Evolutionary conservation across 306 rosid species (phyloP).

Genomic region (Sophora flavescens): DNA sequence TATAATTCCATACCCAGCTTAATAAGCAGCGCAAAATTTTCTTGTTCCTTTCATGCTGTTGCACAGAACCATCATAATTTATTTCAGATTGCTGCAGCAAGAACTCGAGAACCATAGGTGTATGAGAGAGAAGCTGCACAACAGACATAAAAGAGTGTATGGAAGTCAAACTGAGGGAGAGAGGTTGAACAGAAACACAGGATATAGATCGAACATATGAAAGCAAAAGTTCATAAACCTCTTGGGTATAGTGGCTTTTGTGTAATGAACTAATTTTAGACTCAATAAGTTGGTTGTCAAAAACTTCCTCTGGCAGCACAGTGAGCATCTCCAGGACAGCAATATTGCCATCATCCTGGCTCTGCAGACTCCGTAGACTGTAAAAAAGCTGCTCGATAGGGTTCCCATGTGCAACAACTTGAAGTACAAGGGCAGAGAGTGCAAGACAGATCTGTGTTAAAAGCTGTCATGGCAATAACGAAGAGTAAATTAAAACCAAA

Average conservation of each 20-base stretch:
- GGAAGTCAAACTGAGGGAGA: slow-evolving; percentile 29
- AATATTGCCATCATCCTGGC: slow-evolving; percentile 70
- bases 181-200: slow-evolving; percentile 22
- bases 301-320: slow-evolving; percentile 90
- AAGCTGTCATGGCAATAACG: slow-evolving; percentile 68
- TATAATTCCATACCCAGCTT: slow-evolving; percentile 82
- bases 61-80: slow-evolving; percentile 65
- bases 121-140: slow-evolving; percentile 83
- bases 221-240: slow-evolving; percentile 66
- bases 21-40: slow-evolving; percentile 92
- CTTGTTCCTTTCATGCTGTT: slow-evolving; percentile 79
- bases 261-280: slow-evolving; percentile 63
- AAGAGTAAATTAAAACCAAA: slow-evolving; percentile 41
- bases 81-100: slow-evolving; percentile 82
- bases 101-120: slow-evolving; percentile 87
- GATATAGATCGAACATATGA: slow-evolving; percentile 15
- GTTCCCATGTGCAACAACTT: slow-evolving; percentile 80
- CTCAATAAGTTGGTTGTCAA: slow-evolving; percentile 70
- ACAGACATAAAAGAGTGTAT: slow-evolving; percentile 24
- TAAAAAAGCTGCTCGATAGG: slow-evolving; percentile 91
- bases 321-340: slow-evolving; percentile 98
- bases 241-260: slow-evolving; percentile 79
- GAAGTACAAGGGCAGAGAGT: slow-evolving; percentile 86
- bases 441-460: slow-evolving; percentile 97
- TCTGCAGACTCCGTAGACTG: slow-evolving; percentile 87